Percentiles rank a stretch among this genome's conserved stretches.
Conservation (phyloP, 208 protist species). For the Acanthamoeba sp. region DNA sequence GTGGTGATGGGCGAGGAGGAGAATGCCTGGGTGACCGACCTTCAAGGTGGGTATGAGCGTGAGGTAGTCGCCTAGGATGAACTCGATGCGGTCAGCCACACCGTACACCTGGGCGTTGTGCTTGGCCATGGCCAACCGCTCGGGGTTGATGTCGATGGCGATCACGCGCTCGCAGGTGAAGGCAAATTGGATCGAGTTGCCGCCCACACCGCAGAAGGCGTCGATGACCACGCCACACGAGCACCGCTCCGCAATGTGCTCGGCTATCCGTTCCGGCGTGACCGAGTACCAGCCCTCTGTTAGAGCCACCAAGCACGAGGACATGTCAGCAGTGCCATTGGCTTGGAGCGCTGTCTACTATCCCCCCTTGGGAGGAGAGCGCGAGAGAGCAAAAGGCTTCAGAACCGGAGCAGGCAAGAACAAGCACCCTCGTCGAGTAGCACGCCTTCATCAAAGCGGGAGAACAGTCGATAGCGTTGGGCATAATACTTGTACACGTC, state of each 20-base stretch:
- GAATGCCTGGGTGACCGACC: constrained; percentile 45
- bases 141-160: constrained; percentile 89
- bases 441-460: constrained; percentile 80
- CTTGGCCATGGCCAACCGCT: constrained; percentile 83
- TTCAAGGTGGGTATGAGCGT: constrained; percentile 80
- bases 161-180: constrained; percentile 87
- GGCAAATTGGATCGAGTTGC: constrained; percentile 92
- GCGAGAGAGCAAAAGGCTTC: constrained; percentile 14
- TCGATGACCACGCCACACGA: constrained; percentile 78
- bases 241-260: constrained; percentile 81
- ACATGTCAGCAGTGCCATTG: neutral
- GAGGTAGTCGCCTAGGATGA: constrained; percentile 89
- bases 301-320: neutral
- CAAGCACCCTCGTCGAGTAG: constrained; percentile 70
- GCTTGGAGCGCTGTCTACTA: no score
- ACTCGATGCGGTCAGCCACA: constrained; percentile 88
- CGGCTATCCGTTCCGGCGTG: constrained; percentile 83
- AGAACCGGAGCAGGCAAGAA: no score
- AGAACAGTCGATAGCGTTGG: constrained; percentile 81
- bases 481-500: constrained; percentile 75
- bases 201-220: constrained; percentile 89
- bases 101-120: constrained; percentile 91
- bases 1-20: neutral
- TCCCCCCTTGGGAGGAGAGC: no score
- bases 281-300: constrained; percentile 83